A percentile compares a stretch with the other conserved stretches of the same genome.
Conservation (phyloP, 306 rosid genomes). For the Quercus wislizeni region DNA sequence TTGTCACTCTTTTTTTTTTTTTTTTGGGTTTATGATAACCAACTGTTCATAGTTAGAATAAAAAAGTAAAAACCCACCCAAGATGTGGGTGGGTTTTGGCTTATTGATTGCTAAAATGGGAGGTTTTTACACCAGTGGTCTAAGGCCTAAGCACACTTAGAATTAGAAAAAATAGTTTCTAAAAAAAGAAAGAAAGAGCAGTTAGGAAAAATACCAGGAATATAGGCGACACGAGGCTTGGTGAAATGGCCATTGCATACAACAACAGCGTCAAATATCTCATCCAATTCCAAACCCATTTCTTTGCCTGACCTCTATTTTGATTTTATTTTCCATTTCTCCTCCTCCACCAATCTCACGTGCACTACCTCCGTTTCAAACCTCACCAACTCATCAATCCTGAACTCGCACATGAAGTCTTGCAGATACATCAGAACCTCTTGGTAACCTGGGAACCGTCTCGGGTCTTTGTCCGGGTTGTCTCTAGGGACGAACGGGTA, state of each 20-base stretch:
- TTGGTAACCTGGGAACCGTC: conserved; percentile 58
- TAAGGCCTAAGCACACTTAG: no score
- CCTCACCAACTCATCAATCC: conserved; percentile 40
- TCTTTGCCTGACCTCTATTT: conserved; percentile 10
- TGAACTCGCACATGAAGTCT: conserved; percentile 44
- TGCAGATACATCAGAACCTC: conserved; percentile 54
- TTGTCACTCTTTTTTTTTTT: no score
- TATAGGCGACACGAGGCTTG: conserved; percentile 46
- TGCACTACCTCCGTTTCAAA: conserved; percentile 40
- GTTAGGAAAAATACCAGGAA: conserved; percentile 31
- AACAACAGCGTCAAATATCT: conserved; percentile 57
- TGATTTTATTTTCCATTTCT: conserved; percentile 52
- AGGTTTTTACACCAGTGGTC: no score
- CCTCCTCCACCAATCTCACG: conserved; percentile 34
- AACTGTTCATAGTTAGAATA: no score
- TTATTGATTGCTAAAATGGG: no score
- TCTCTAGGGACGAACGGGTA: conserved; percentile 54
- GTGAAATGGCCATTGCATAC: conserved; percentile 53
- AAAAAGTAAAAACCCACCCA: no score
- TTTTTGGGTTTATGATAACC: no score
- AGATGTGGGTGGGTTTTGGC: no score
- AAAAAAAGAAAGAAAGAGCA: not conserved
- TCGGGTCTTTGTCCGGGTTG: conserved; percentile 45
- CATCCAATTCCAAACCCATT: conserved; percentile 31
- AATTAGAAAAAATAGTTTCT: no score